Evolutionary conservation across 2,329 filamentous ascomycete genomes (phyloP), one percentile per base, ranked within the genome.

Genomic region (Neocatenulostroma microsporum): DNA sequence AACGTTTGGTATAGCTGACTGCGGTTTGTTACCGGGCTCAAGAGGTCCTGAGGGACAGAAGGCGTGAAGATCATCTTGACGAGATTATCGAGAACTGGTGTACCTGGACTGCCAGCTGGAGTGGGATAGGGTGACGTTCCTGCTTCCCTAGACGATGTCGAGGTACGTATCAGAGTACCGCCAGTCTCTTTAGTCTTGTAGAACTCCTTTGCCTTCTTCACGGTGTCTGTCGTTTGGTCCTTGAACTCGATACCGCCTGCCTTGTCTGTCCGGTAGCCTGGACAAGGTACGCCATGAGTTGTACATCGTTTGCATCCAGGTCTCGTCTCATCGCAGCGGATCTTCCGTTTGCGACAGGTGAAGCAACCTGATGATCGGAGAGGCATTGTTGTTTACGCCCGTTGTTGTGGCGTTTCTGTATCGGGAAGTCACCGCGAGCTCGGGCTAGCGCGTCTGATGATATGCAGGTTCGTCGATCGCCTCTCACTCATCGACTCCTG

Each of bases 251-350:
- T 34, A 18, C 46, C 44, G 18, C 50, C 52, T 9, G 40, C 21
- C 18, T 40, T 36, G 12, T 46, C 42, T 12, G 42, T 38, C n/a
- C 51, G 40, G 27, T 57, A 57, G 9, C 54, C 54, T 10, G 46
- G 42, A 33, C 54, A 57, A 4, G 39, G 30, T 14, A 54, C 51
- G 17, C 50, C 46, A 38, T 56, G 51, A 6, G 46, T 52, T 9
- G 40, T 44, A 41, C 54, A 56, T 11, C 51, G 47, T 17, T 48
- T 38, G 31, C 53, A 57, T n/a, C 42, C 40, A 17, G 53, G 54
- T 4, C 54, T 45, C 4, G 27, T 44, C 30, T 51, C 48, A 39
- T 57, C 54, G 38, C 54, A 57, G 19, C 50, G 43, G 24, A 57
- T 51, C 35, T 54, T 57, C 11, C 54, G 44, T 37, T 47, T 48